These are phyloP conservation scores for Pichia cabralensis DNA, from an alignment of 805 yeast species.

Conservation along the genomic window DNA sequence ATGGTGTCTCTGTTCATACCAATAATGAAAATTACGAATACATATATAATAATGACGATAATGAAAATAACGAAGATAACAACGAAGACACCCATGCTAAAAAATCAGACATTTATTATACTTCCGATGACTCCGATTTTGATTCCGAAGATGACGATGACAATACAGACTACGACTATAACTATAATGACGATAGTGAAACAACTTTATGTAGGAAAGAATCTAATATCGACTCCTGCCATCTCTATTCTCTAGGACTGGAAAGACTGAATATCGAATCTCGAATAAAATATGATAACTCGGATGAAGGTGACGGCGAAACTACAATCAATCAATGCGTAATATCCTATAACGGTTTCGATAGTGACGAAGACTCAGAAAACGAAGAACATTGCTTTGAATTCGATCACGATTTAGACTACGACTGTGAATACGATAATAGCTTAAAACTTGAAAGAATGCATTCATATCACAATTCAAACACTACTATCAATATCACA, in stretches of 20 bases:
- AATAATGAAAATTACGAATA: slow-evolving; percentile 1
- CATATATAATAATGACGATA: slow-evolving; percentile 3
- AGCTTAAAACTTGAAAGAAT: too few relatives aligned
- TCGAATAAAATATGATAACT: too few relatives aligned
- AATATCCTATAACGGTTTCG: too few relatives aligned
- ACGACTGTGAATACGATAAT: background rate
- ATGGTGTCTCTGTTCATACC: background rate
- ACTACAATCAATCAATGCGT: background rate
- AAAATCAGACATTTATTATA: slow-evolving; percentile 3
- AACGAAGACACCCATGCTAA: slow-evolving; percentile 10
- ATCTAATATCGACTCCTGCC: background rate
- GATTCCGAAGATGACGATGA: slow-evolving; percentile 17
- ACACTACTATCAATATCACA: background rate
- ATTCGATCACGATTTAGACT: too few relatives aligned
- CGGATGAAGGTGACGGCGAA: too few relatives aligned
- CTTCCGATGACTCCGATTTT: slow-evolving; percentile 24
- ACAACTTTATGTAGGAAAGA: background rate
- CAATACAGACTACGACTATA: background rate
- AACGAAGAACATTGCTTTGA: too few relatives aligned
- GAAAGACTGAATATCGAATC: slow-evolving; percentile 3
- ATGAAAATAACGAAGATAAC: slow-evolving; percentile 4
- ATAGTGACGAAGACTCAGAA: too few relatives aligned
- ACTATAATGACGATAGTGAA: background rate
- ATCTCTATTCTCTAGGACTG: slow-evolving; percentile 1
- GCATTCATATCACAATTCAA: too few relatives aligned